Conservation (phyloP, 2,329 filamentous ascomycete species). For the Didymella pinodella region DNA sequence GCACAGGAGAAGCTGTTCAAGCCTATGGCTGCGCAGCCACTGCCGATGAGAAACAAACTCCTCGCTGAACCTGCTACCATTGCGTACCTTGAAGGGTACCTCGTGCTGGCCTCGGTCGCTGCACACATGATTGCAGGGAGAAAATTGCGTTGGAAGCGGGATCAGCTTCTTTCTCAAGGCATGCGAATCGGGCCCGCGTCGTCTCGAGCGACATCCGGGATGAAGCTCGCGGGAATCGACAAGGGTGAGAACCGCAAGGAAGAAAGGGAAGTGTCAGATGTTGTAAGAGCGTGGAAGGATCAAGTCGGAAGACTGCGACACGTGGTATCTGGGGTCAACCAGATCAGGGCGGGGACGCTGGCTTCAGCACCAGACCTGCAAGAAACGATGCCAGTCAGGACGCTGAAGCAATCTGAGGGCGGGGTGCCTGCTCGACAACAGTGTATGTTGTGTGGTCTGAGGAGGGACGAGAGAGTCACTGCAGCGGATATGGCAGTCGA, state of each 20-base stretch:
- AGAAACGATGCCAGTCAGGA: conserved; percentile 72
- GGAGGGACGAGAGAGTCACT: conserved; percentile 80
- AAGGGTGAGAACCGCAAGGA: conserved; percentile 83
- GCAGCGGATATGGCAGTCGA: conserved; percentile 80
- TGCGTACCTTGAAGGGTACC: conserved; percentile 69
- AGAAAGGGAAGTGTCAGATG: conserved; percentile 82
- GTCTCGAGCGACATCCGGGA: conserved; percentile 73
- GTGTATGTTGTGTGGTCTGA: conserved; percentile 87
- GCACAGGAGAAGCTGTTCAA: conserved; percentile 72
- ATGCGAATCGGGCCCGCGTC: conserved; percentile 84
- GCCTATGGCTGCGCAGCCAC: conserved; percentile 66
- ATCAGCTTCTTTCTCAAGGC: conserved; percentile 81
- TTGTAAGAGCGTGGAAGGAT: conserved; percentile 76
- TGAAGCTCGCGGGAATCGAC: conserved; percentile 90
- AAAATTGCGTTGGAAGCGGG: conserved; percentile 88
- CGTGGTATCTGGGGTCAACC: conserved; percentile 72
- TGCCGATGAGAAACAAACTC: conserved; percentile 68
- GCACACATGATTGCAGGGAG: conserved; percentile 85
- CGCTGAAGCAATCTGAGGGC: conserved; percentile 67
- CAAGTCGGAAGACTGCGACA: conserved; percentile 78
- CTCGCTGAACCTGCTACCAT: conserved; percentile 69
- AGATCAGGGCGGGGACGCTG: conserved; percentile 51
- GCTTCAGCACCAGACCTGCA: conserved; percentile 72
- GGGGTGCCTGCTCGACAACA: conserved; percentile 75
- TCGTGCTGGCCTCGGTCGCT: conserved; percentile 70